phyloP scores from a whole-genome alignment of 768 basidiomycete genomes.

The Thelephora ganbajun region DNA sequence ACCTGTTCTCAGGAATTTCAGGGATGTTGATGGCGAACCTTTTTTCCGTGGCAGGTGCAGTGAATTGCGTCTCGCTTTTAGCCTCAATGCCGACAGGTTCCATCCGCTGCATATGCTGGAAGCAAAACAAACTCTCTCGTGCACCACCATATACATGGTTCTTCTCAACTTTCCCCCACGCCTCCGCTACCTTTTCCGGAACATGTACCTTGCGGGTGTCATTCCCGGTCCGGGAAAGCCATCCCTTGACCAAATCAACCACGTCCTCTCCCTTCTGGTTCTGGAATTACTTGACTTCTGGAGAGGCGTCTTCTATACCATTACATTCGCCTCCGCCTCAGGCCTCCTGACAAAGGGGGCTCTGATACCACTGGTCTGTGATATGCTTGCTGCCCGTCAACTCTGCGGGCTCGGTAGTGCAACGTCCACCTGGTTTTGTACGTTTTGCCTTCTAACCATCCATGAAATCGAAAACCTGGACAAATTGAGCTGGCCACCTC shows the following conservation, averaged over 20 bases:
- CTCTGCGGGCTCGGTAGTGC: constrained; percentile 12
- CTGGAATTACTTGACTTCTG: constrained; percentile 7
- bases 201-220: constrained; percentile 10
- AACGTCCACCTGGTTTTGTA: constrained; percentile 15
- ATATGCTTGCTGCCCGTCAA: constrained; percentile 16
- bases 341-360: constrained; percentile 2
- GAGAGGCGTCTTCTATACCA: background rate
- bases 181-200: constrained; percentile 10
- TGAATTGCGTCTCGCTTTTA: constrained; percentile 4
- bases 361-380: constrained; percentile 7
- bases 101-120: constrained; percentile 5
- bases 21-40: constrained; percentile 14
- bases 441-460: constrained; percentile 12
- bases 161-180: constrained; percentile 15
- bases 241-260: constrained; percentile 2
- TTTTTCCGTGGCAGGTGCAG: constrained; percentile 3
- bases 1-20: constrained; percentile 13
- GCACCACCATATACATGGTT: constrained; percentile 11
- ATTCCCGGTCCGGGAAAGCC: constrained; percentile 13
- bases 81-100: constrained; percentile 8
- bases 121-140: constrained; percentile 3
- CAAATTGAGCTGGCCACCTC: constrained; percentile 12
- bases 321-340: background rate
- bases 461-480: constrained; percentile 18
- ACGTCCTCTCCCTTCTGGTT: constrained; percentile 7